Evolutionary conservation across 2,329 filamentous ascomycete genomes (phyloP), one percentile per base, ranked within the genome.

Genomic region (Phialemoniopsis sp.): DNA sequence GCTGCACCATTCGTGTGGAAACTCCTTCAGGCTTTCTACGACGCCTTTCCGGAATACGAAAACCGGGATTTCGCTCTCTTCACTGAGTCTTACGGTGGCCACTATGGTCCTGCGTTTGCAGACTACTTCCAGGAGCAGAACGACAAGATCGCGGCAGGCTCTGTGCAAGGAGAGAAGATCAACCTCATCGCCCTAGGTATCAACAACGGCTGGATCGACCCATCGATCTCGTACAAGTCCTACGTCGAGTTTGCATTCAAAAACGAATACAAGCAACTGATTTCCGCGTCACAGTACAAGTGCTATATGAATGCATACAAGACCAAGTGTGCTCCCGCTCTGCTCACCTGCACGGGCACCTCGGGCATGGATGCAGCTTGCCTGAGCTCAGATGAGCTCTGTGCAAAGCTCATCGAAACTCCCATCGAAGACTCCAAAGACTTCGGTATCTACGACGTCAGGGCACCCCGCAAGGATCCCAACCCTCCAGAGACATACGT

Each of bases 1-100:
- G 21, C 29, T 46, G 21, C 21, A 26, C 21, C 21, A 1, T 64
- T 64, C 36, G 66, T 80, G n/a, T 80, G 75, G 76, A 68, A 63
- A 3, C 59, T 80, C n/a, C 54, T 78, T 35, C 76, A 80, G 51
- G 68, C 70, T 2, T 87, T 81, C 67, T 78, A 80, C 39, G 66
- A 73, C 5, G 72, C 78, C 21, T 86, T 86, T 41, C 80, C 78
- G 0, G 67, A 70, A 21, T 84, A 85, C 51, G 69, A 75, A 53
- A 72, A 16, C 10, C 18, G 73, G 32, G 72, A 26, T 26, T 26
- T 78, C 42, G 68, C 70, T 4, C 62, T 80, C 38, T 77, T 71
- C 37, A 68, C 72, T 5, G 66, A 72, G 45, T 73, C 68, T 0
- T 80, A 80, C 43, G 77, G 76, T 17, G 76, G 76, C n/a, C 70